Evolutionary conservation across 176 grass and related monocot genomes (phyloP).

Genomic region (Sorghum bicolor): DNA sequence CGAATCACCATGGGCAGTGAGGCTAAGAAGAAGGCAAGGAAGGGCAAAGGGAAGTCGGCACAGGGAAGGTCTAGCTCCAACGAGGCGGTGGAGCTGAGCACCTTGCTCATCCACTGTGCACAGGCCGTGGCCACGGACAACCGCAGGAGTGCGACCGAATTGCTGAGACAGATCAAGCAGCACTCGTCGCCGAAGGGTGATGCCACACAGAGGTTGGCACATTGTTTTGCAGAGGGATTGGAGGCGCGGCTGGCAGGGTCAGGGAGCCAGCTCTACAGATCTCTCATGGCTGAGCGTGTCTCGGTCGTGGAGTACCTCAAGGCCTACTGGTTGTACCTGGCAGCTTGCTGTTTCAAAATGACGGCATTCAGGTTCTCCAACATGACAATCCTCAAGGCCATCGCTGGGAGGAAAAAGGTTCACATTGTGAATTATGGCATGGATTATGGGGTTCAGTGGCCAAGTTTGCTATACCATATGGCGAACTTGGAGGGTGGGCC

Average conservation of each 20-base stretch:
- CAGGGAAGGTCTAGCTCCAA: not conserved
- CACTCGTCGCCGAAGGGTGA: constrained; percentile 37
- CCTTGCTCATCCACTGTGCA: constrained; percentile 67
- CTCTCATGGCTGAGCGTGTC: constrained; percentile 17
- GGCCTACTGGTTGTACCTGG: constrained; percentile 41
- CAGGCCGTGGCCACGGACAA: constrained; percentile 54
- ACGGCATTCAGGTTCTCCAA: constrained; percentile 24
- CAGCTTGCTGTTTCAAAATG: constrained; percentile 43
- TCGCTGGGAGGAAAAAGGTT: constrained; percentile 17
- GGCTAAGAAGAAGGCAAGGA: not conserved
- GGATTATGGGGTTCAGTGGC: constrained; percentile 44
- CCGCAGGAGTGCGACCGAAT: constrained; percentile 29
- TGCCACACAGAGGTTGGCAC: constrained; percentile 47
- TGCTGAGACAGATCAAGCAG: constrained; percentile 52
- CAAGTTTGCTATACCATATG: not conserved
- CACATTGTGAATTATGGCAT: constrained; percentile 48
- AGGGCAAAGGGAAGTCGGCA: not conserved
- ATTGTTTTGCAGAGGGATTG: constrained; percentile 55
- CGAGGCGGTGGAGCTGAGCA: constrained; percentile 56
- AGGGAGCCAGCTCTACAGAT: constrained; percentile 46
- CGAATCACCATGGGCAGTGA: constrained; percentile 11
- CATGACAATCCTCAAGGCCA: constrained; percentile 26
- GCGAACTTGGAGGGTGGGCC: constrained; percentile 21
- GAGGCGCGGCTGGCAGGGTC: constrained; percentile 56
- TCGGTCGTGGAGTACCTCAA: constrained; percentile 20